Conservation (phyloP, 139 green algal genomes). For the Eudorina sp. region DNA sequence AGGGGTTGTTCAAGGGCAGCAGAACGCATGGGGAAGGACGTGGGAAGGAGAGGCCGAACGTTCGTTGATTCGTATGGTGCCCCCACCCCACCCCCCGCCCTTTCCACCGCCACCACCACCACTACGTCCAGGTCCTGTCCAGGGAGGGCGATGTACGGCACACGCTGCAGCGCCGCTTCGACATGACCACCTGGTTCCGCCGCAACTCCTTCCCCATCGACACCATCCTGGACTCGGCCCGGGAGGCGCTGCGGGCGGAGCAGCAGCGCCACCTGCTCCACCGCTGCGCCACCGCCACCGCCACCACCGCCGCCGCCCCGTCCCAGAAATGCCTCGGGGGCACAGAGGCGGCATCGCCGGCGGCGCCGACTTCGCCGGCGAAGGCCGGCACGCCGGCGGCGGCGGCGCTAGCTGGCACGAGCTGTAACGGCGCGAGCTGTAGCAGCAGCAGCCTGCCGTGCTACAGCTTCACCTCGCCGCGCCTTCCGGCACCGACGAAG, state of each 20-base stretch:
- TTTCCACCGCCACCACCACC: neutral
- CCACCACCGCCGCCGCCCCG: neutral
- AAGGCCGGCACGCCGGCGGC: neutral
- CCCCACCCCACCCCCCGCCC: too few species aligned
- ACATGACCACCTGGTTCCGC: conserved; percentile 82
- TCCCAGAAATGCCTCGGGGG: too few species aligned
- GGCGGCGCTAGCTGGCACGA: neutral
- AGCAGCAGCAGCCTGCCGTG: neutral
- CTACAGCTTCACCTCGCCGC: neutral
- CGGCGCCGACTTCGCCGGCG: neutral
- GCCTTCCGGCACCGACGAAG: neutral
- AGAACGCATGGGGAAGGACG: too few species aligned
- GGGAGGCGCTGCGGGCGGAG: neutral
- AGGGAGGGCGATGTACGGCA: conserved; percentile 71
- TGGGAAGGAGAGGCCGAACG: neutral
- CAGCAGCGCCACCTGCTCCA: neutral
- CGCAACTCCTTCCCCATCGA: conserved; percentile 65
- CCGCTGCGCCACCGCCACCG: neutral
- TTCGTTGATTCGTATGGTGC: neutral
- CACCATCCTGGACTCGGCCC: conserved; percentile 13
- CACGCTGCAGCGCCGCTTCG: conserved; percentile 80
- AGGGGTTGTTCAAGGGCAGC: too few species aligned
- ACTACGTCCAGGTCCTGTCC: conserved; percentile 44
- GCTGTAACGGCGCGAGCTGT: neutral
- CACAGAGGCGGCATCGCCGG: neutral